Evolutionary conservation across 2,329 filamentous ascomycete genomes (phyloP), one percentile per base, ranked within the genome.

Genomic region (Aspergillus latus): DNA sequence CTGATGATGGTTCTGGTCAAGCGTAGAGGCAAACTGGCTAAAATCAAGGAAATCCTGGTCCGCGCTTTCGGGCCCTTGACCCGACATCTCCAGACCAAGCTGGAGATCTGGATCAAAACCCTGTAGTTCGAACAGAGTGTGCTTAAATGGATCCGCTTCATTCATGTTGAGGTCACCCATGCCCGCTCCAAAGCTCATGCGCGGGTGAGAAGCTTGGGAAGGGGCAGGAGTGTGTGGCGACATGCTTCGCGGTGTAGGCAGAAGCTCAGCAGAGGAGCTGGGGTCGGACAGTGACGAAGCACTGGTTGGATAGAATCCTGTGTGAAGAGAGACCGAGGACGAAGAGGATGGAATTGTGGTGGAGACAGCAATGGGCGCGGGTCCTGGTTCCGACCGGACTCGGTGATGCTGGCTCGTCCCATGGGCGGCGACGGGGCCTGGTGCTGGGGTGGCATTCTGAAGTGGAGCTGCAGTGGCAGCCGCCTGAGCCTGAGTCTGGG

Each of bases 1-100:
- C 11, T 15, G 9, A 16, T n/a, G 9, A n/a, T 42, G 39, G 36
- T 61, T 57, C 40, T 56, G 65, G 21, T 62, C 69, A 52, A 73
- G 42, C 9, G 64, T 64, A 43, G 66, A 53, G 3, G 70, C 70
- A 56, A 71, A 73, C 39, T 66, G 68, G 48, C 52, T 72, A 15
- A 60, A 60, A 32, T 60, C 69, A 30, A 69, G 63, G 21, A 61
- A 60, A 5, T 60, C 58, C 29, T 56, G 58, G 15, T 57, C 54
- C 5, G 54, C 16, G 5, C 36, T n/a, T n/a, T 39, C 36, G 2
- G 42, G 42, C 15, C 46, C 49, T 2, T 47, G 49, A 7, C 44
- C 43, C 29, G 48, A 51, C 13, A 44, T 30, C 8, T 50, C 56
- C 8, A 57, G 69, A 42, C 72, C 69, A 4, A 67, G 63, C 40